Evolutionary conservation across 2,329 filamentous ascomycete genomes (phyloP), one percentile per base, ranked within the genome.

Genomic region (Colletotrichum abscissum): DNA sequence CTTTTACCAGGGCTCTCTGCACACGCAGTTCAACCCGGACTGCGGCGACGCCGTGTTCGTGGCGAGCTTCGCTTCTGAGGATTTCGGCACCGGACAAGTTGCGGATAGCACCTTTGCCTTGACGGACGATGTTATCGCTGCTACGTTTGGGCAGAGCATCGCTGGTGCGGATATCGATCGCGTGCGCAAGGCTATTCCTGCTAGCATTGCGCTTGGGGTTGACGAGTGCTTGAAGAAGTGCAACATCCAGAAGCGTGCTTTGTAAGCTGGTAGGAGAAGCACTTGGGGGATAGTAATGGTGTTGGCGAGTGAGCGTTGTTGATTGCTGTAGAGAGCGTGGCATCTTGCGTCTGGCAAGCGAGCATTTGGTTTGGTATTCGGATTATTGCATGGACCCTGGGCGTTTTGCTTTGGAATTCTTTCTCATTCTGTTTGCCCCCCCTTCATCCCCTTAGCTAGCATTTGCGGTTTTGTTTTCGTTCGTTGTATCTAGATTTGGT

Each of bases 1-100:
- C 60, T 90, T 90, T 81, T 88, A 86, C 76, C 85, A 86, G 78
- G 89, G 89, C 30, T 83, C 85, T 6, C 78, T 90, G 26, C 89
- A 91, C 80, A 87, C 85, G 8, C 87, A 90, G 77, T 89, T 85
- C 80, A 91, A 91, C 81, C 88, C 88, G 1, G 82, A 85, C 75
- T 90, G 89, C 79, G 81, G 84, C 56, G 80, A 84, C 46, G 86
- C 85, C 67, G 81, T 85, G 24, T 89, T 89, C 76, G 82, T 89
- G 35, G 88, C 88, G 7, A 80, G 82, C 42, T 89, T 89, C 76
- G 82, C 82, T 57, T 78, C 78, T 57, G 87, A 89, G 78, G 88
- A 90, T 78, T 86, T 86, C 35, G 88, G 88, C 56, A 82, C 85
- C n/a, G 84, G 86, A 63, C 86, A 88, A 79, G 79, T 86, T 62